These are phyloP conservation scores for Phascolomyces articulosus DNA, from an alignment of 371 early-diverging fungal genomes.

Conservation along the genomic window DNA sequence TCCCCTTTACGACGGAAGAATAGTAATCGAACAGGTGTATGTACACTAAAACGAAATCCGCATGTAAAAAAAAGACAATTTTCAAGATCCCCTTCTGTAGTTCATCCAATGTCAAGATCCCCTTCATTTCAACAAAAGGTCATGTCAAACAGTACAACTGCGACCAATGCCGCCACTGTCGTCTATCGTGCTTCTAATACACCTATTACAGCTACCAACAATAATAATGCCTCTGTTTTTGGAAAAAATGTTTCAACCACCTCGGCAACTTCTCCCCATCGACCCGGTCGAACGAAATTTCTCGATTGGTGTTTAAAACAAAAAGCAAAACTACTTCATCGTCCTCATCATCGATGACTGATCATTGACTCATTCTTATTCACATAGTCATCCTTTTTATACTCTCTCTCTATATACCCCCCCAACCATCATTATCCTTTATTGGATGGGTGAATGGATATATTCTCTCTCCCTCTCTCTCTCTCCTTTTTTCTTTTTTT, in stretches of 20 bases:
- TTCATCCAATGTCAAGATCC: not conserved
- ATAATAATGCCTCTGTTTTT: too few species aligned
- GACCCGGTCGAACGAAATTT: constrained; percentile 1
- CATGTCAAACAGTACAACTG: not conserved
- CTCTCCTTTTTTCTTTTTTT: too few species aligned
- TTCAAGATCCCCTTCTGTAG: not conserved
- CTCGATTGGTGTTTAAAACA: not conserved
- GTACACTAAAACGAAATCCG: constrained; percentile 4
- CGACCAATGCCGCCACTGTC: not conserved
- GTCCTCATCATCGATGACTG: not conserved
- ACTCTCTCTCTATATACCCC: too few species aligned
- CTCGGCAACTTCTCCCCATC: too few species aligned
- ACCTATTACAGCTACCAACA: too few species aligned
- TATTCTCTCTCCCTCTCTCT: too few species aligned
- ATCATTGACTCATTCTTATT: not conserved
- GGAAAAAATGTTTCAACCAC: not conserved
- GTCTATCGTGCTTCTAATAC: not conserved
- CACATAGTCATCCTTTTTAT: not conserved
- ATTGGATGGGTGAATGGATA: too few species aligned
- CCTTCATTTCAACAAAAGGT: not conserved
- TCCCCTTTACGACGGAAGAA: not conserved
- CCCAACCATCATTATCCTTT: too few species aligned
- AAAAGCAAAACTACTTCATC: constrained; percentile 3
- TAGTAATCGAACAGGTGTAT: not conserved
- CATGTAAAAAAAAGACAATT: constrained; percentile 9